A percentile compares a stretch with the other conserved stretches of the same genome.
Evolutionary conservation across 305 asterid genomes (phyloP).

Genomic region (Fraxinus nigra): DNA sequence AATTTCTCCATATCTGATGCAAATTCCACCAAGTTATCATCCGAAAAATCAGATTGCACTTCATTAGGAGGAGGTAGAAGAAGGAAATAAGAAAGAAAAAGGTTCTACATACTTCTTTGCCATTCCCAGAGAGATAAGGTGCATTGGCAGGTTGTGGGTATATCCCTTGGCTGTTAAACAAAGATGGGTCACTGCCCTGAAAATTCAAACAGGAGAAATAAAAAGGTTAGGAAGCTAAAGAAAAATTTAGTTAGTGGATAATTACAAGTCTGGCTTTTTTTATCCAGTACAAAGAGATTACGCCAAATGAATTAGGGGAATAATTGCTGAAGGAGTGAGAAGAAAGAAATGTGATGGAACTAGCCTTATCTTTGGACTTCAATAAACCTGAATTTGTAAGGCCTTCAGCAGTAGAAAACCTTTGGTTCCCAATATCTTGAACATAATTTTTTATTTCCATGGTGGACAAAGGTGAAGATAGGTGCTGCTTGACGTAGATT

Average conservation of each 20-base stretch:
- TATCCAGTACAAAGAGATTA: not conserved
- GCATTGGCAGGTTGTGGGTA: constrained; percentile 76
- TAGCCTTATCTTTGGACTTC: constrained; percentile 70
- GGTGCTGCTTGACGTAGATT: constrained; percentile 71
- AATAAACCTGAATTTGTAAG: constrained; percentile 74
- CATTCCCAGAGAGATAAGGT: constrained; percentile 63
- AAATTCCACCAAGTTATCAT: not conserved
- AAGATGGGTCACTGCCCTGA: constrained; percentile 73
- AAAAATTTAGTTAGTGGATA: constrained; percentile 2
- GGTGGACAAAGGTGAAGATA: constrained; percentile 59
- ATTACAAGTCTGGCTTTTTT: constrained; percentile 1
- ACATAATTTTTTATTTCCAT: constrained; percentile 74
- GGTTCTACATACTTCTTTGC: constrained; percentile 63
- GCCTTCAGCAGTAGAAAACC: constrained; percentile 63
- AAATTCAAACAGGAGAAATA: constrained; percentile 27
- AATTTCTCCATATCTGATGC: not conserved
- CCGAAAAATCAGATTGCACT: not conserved
- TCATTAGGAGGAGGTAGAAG: not conserved
- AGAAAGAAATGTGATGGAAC: constrained; percentile 29
- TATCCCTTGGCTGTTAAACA: constrained; percentile 80
- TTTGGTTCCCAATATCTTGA: constrained; percentile 82
- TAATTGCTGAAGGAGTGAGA: constrained; percentile 7
- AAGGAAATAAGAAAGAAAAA: not conserved
- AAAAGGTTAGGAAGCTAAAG: constrained; percentile 19
- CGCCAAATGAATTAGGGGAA: constrained; percentile 1